These are phyloP conservation scores for Aspergillus sergii DNA, from an alignment of 2,329 filamentous ascomycete species.

Conservation along the genomic window DNA sequence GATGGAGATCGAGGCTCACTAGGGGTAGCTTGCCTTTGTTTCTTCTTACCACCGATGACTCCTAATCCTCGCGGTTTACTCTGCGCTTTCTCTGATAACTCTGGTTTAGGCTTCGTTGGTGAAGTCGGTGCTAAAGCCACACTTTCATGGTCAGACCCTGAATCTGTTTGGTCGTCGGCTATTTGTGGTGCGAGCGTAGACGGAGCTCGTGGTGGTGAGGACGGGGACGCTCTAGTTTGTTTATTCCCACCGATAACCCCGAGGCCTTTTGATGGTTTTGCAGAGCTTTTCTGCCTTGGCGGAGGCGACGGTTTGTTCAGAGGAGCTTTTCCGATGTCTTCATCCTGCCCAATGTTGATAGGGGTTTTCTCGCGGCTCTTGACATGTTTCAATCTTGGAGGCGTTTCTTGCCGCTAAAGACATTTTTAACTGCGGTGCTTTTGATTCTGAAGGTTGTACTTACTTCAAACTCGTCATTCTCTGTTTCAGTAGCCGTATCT, in stretches of 20 bases:
- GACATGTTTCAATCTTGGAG: conserved; percentile 30
- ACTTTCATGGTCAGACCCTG: conserved; percentile 4
- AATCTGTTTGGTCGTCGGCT: conserved; percentile 6
- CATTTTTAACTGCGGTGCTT: neutral
- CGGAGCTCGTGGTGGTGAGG: neutral
- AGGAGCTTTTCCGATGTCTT: conserved; percentile 10
- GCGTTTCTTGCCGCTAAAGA: conserved; percentile 40
- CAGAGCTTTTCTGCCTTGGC: conserved; percentile 9
- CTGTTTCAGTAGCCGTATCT: conserved; percentile 29
- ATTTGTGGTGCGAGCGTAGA: neutral
- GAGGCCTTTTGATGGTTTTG: conserved; percentile 18
- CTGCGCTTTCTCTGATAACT: conserved; percentile 12
- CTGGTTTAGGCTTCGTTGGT: conserved; percentile 1
- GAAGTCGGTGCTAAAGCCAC: neutral
- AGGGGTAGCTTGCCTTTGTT: conserved; percentile 14
- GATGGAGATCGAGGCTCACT: conserved; percentile 3
- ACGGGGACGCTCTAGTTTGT: conserved; percentile 4
- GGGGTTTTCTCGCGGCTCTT: conserved; percentile 10
- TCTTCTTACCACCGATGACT: conserved; percentile 35
- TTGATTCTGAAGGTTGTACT: conserved; percentile 3
- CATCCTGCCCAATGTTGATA: conserved; percentile 2
- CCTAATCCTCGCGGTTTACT: conserved; percentile 28
- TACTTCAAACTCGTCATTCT: conserved; percentile 44
- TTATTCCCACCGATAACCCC: conserved; percentile 29
- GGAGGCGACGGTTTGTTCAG: neutral